Percentiles rank a stretch among this genome's conserved stretches.
These are phyloP conservation scores for Steccherinum ochraceum DNA, from an alignment of 768 basidiomycete genomes.

Conservation along the genomic window DNA sequence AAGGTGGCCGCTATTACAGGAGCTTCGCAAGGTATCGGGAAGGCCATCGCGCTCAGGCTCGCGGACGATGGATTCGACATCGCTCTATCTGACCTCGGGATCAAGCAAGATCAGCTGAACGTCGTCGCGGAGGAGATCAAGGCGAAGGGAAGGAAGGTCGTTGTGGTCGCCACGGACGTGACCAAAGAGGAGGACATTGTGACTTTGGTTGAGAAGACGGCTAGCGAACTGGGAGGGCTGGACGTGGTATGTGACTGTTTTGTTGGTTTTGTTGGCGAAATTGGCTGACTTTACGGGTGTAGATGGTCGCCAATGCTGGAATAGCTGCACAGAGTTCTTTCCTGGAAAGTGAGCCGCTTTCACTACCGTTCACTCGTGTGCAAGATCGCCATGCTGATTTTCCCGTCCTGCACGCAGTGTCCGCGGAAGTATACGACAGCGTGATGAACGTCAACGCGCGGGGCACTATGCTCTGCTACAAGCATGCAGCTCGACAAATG, in stretches of 20 bases:
- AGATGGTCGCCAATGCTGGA: slow-evolving; percentile 26
- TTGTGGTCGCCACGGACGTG: slow-evolving; percentile 32
- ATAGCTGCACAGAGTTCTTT: slow-evolving; percentile 6
- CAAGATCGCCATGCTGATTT: neutral
- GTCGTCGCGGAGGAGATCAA: slow-evolving; percentile 12
- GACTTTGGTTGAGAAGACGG: slow-evolving; percentile 27
- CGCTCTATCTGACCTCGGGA: slow-evolving; percentile 12
- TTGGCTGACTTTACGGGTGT: no score
- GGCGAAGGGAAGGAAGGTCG: slow-evolving; percentile 17
- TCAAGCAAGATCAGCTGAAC: slow-evolving; percentile 10
- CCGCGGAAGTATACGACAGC: slow-evolving; percentile 17
- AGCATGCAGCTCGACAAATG: slow-evolving; percentile 34
- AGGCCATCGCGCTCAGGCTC: slow-evolving; percentile 20
- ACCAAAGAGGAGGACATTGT: slow-evolving; percentile 35
- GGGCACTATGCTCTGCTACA: slow-evolving; percentile 32
- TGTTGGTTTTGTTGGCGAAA: neutral
- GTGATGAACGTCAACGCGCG: slow-evolving; percentile 26
- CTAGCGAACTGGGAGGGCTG: slow-evolving; percentile 32
- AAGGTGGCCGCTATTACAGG: slow-evolving; percentile 37
- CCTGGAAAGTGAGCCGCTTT: slow-evolving; percentile 15
- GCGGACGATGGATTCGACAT: slow-evolving; percentile 21
- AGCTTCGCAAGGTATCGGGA: slow-evolving; percentile 27
- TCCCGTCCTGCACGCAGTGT: neutral
- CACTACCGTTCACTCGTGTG: neutral
- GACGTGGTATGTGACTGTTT: slow-evolving; percentile 39